Evolutionary conservation across 306 rosid species (phyloP), one percentile per base, ranked within the genome.

Genomic region (Leucaena leucocephala): DNA sequence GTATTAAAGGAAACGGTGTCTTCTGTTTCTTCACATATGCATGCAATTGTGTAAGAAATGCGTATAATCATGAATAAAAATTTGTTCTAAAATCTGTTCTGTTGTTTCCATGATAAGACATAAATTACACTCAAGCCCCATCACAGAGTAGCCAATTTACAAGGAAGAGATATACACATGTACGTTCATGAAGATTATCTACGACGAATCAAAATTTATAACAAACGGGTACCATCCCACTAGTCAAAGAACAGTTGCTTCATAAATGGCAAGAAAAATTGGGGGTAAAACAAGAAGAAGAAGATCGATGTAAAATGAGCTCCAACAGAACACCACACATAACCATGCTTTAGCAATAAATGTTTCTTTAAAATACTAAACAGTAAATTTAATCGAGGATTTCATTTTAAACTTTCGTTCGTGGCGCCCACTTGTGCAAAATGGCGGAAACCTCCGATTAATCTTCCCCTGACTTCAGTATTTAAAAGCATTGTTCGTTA

Each of bases 141-240:
- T 11, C 16, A 13, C 50, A 48, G 48, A 44, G 13, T 8, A 8
- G 48, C 46, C 46, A 1, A 43, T 9, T 44, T 44, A 34, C n/a
- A n/a, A n/a, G n/a, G n/a, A n/a, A n/a, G n/a, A n/a, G n/a, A n/a
- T n/a, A n/a, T n/a, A n/a, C 42, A 45, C 66, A 42, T 52, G 35
- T 33, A 36, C 75, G 9, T 38, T 12, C 0, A 14, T 6, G 21
- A 10, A 69, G 50, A 67, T 44, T 48, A n/a, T 33, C 39, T 44
- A 9, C 1, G 17, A 80, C 27, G 74, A 64, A 80, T 55, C 45
- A 73, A 72, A 80, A 61, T 64, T 80, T 13, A 46, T 16, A 69
- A 48, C 27, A 72, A 36, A 27, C 0, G 33, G 33, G 36, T 40
- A 49, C 55, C 70, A 71, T 27, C 69, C 63, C 39, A 52, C 70